These are phyloP conservation scores for Gloeophyllum trabeum DNA, from an alignment of 768 basidiomycete genomes.

Conservation along the genomic window DNA sequence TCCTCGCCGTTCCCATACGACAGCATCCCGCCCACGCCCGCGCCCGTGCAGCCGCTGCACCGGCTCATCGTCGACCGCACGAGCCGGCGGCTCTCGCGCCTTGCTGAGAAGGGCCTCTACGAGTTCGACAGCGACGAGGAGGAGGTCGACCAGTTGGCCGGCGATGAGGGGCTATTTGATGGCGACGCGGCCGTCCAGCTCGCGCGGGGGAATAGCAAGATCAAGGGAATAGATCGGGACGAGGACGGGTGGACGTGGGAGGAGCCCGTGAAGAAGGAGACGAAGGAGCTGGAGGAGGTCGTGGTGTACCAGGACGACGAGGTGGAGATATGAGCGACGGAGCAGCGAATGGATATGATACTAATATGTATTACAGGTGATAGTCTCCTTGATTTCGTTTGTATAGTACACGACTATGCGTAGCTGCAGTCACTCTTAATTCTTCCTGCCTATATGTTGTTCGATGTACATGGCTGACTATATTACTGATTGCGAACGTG, in stretches of 20 bases:
- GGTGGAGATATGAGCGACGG: neutral
- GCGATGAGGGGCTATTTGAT: neutral
- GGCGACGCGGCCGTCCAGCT: neutral
- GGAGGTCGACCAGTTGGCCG: constrained; percentile 1
- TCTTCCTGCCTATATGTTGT: too few relatives aligned
- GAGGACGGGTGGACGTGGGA: too few relatives aligned
- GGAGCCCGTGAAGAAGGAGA: too few relatives aligned
- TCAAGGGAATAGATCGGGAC: neutral
- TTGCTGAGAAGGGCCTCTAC: neutral
- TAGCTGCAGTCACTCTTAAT: neutral
- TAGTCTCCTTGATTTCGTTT: neutral
- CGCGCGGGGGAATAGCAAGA: neutral
- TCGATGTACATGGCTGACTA: too few relatives aligned
- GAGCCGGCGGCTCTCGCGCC: neutral
- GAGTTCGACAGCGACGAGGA: neutral
- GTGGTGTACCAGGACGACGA: too few relatives aligned
- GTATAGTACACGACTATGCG: neutral
- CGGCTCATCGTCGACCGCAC: neutral
- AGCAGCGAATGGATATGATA: neutral
- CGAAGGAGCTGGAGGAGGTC: too few relatives aligned
- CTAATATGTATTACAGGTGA: neutral
- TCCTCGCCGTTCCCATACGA: neutral
- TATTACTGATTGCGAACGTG: too few relatives aligned
- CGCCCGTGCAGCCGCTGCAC: neutral
- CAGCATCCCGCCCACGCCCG: neutral